Evolutionary conservation across 441 rosid species (phyloP).

Genomic region (Euphorbia celastroides): DNA sequence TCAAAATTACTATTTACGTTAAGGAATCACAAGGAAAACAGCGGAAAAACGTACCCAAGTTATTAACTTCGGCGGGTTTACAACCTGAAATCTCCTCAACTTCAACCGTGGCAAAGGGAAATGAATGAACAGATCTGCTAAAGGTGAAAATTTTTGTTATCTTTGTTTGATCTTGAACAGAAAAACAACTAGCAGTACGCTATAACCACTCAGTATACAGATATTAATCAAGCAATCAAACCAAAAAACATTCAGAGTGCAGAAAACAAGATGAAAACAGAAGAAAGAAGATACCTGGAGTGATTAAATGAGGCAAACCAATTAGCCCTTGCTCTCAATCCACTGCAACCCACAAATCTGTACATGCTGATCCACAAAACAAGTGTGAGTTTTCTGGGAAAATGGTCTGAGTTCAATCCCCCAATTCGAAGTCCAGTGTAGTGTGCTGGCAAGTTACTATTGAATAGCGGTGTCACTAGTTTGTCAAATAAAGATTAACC

Average conservation of each 20-base stretch:
- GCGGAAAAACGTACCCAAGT: constrained; percentile 52
- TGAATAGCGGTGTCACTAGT: too few species aligned
- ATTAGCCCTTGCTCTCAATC: constrained; percentile 27
- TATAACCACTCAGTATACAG: too few species aligned
- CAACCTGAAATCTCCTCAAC: constrained; percentile 79
- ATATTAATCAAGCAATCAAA: background rate
- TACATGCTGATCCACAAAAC: constrained; percentile 23
- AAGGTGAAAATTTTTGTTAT: background rate
- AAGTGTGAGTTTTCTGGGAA: background rate
- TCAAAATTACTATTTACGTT: too few species aligned
- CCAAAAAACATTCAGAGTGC: background rate
- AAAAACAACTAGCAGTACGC: too few species aligned
- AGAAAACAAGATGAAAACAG: too few species aligned
- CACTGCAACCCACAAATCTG: constrained; percentile 27
- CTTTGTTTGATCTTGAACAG: too few species aligned
- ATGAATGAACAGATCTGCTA: constrained; percentile 55
- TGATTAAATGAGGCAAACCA: constrained; percentile 27
- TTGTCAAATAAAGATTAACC: too few species aligned
- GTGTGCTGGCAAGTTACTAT: too few species aligned
- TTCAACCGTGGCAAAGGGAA: constrained; percentile 81
- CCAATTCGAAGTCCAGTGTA: too few species aligned
- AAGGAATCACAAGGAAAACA: too few species aligned
- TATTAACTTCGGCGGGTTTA: constrained; percentile 75
- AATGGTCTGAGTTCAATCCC: too few species aligned
- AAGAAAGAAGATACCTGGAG: constrained; percentile 28